Conservation (phyloP, 331 rosid genomes). For the Malus hybrid region DNA sequence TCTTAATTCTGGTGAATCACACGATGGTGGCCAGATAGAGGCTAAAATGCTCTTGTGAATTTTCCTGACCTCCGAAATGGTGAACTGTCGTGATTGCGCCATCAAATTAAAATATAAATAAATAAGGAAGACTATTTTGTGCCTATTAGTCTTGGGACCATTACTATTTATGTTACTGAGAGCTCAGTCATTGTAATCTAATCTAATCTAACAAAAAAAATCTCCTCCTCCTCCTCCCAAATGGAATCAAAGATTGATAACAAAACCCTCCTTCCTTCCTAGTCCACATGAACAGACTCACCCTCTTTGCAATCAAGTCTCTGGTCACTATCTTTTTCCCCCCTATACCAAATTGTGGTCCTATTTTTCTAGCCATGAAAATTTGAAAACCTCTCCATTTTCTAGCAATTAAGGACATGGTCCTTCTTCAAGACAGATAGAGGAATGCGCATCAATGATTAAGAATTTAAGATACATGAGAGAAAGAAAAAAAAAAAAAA, state of each 20-base stretch:
- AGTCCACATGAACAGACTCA: conserved; percentile 5
- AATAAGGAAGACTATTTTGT: conserved; percentile 4
- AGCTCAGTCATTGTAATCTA: conserved; percentile 38
- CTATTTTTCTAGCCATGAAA: conserved; percentile 9
- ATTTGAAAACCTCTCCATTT: background rate
- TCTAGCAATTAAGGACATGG: conserved; percentile 10
- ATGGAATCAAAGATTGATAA: background rate
- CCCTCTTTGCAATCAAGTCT: background rate
- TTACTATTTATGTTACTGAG: conserved; percentile 9
- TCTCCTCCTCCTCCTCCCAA: background rate
- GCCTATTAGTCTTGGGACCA: conserved; percentile 32
- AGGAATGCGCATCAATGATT: too few species aligned
- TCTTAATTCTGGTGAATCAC: too few species aligned
- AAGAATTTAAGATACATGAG: background rate
- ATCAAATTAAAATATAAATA: background rate
- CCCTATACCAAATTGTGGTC: conserved; percentile 31
- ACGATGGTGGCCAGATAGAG: too few species aligned
- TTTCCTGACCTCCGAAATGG: too few species aligned
- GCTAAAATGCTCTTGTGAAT: too few species aligned
- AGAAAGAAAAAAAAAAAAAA: background rate
- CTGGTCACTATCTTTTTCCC: conserved; percentile 22
- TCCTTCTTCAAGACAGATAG: background rate
- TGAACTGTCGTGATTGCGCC: too few species aligned
- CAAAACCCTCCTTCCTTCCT: background rate
- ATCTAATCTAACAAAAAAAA: background rate